Percentiles rank a stretch among this genome's conserved stretches.
Evolutionary conservation across 2,329 filamentous ascomycete genomes (phyloP).

Genomic region (Trichophyton verrucosum): DNA sequence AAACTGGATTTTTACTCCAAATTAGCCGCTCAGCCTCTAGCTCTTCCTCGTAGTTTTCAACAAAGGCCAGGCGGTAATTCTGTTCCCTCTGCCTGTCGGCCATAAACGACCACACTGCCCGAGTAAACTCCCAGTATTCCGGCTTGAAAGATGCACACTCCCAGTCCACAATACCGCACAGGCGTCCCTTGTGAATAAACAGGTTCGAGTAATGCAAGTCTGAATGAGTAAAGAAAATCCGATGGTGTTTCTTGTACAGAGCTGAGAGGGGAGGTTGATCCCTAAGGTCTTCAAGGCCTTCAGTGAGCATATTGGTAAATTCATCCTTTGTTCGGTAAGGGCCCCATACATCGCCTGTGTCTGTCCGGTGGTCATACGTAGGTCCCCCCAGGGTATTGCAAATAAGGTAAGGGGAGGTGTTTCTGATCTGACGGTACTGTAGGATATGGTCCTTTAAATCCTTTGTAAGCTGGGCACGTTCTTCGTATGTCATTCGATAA

Average conservation of each 20-base stretch:
- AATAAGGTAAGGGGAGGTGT: constrained; percentile 5
- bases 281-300: background rate
- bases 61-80: constrained; percentile 7
- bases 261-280: background rate
- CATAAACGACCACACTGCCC: constrained; percentile 7
- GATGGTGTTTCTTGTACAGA: constrained; percentile 8
- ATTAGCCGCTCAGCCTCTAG: constrained; percentile 7
- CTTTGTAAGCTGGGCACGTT: constrained; percentile 10
- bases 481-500: constrained; percentile 11
- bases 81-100: background rate
- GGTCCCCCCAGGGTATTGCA: constrained; percentile 11
- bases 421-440: constrained; percentile 11
- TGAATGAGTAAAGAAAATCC: constrained; percentile 11
- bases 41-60: constrained; percentile 9
- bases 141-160: constrained; percentile 12
- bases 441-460: constrained; percentile 9
- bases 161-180: constrained; percentile 12
- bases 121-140: constrained; percentile 13
- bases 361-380: constrained; percentile 8
- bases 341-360: background rate
- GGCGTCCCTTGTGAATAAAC: constrained; percentile 5
- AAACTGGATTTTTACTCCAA: constrained; percentile 4
- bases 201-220: constrained; percentile 12
- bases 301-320: constrained; percentile 6
- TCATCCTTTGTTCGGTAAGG: constrained; percentile 9